phyloP scores from a whole-genome alignment of 2,329 filamentous ascomycete species.

The Neopestalotiopsis rosae region DNA sequence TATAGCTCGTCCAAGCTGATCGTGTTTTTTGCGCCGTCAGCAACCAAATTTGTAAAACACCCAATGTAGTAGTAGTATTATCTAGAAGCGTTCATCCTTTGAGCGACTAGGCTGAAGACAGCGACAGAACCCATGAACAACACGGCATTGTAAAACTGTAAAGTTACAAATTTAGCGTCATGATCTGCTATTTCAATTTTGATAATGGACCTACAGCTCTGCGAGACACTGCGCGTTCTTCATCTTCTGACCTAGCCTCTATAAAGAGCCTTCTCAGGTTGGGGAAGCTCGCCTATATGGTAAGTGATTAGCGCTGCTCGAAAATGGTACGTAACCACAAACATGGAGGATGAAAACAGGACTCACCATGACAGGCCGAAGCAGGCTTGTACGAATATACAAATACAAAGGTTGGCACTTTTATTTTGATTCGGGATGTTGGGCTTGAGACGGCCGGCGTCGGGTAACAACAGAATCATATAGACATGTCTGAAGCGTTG shows the following conservation, averaged over 20 bases:
- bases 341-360: no score
- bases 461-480: background rate
- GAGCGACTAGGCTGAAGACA: slow-evolving; percentile 90
- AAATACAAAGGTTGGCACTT: background rate
- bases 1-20: background rate
- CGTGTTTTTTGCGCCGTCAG: background rate
- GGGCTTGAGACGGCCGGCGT: background rate
- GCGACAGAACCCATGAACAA: slow-evolving; percentile 96
- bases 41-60: background rate
- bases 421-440: background rate
- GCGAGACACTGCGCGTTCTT: slow-evolving; percentile 92
- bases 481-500: no score
- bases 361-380: slow-evolving; percentile 16
- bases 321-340: background rate
- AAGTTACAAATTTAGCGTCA: background rate
- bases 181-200: background rate
- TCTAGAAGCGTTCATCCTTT: slow-evolving; percentile 71
- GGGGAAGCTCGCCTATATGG: slow-evolving; percentile 74
- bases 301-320: background rate
- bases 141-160: slow-evolving; percentile 98
- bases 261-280: slow-evolving; percentile 97
- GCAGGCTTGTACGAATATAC: background rate
- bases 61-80: slow-evolving; percentile 22
- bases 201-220: slow-evolving; percentile 72
- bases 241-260: slow-evolving; percentile 88